These are phyloP conservation scores for Balansia obtecta DNA, from an alignment of 2,329 filamentous ascomycete genomes.

Conservation along the genomic window DNA sequence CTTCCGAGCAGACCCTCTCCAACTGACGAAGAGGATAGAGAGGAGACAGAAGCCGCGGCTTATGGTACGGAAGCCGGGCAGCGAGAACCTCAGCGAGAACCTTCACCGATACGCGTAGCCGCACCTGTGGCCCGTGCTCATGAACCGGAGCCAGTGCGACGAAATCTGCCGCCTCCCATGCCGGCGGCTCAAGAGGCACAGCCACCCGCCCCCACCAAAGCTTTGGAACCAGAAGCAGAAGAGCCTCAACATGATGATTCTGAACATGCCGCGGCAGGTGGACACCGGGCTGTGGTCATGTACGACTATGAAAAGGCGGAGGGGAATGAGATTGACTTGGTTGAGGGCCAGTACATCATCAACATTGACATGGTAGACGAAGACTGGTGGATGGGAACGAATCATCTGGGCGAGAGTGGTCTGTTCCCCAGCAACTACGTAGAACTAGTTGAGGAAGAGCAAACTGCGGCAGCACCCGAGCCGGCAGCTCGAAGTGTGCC, in stretches of 20 bases:
- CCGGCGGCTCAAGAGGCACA: slow-evolving; percentile 49
- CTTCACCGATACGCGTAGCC: slow-evolving; percentile 73
- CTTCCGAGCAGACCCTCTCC: slow-evolving; percentile 50
- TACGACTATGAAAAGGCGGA: slow-evolving; percentile 98
- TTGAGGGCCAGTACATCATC: slow-evolving; percentile 76
- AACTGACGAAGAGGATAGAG: slow-evolving; percentile 34
- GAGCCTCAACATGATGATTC: slow-evolving; percentile 22
- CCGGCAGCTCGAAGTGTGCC: slow-evolving; percentile 13
- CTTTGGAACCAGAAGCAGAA: slow-evolving; percentile 42
- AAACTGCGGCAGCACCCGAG: slow-evolving; percentile 26
- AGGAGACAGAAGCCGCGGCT: slow-evolving; percentile 38
- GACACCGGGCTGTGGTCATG: slow-evolving; percentile 65
- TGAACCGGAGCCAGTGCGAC: slow-evolving; percentile 34
- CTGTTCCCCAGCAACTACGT: slow-evolving; percentile 98
- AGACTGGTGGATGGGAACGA: slow-evolving; percentile 98
- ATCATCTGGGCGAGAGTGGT: slow-evolving; percentile 69
- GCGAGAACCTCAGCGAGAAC: slow-evolving; percentile 44
- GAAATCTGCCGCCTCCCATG: slow-evolving; percentile 48
- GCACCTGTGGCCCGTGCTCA: slow-evolving; percentile 65
- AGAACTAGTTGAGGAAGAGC: slow-evolving; percentile 60
- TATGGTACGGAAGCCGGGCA: slow-evolving; percentile 23
- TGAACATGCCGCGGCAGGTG: slow-evolving; percentile 28
- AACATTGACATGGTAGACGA: slow-evolving; percentile 97
- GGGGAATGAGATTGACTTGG: slow-evolving; percentile 87
- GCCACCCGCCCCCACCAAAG: slow-evolving; percentile 43